phyloP scores from a whole-genome alignment of 2,329 filamentous ascomycete genomes.

The Colletotrichum echinochloae region DNA sequence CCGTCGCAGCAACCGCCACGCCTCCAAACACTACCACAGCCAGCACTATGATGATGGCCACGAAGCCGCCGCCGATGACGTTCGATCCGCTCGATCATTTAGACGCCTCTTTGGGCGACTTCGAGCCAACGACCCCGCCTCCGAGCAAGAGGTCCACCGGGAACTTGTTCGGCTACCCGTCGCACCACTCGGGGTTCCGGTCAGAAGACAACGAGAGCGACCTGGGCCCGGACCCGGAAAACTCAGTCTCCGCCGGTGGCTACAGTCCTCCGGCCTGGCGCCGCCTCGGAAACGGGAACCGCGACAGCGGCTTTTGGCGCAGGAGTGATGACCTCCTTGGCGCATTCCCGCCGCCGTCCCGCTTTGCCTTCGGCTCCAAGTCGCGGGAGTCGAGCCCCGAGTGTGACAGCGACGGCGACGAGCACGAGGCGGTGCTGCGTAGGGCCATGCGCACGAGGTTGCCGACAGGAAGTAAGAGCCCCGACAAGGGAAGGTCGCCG shows the following conservation, averaged over 20 bases:
- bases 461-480: slow-evolving; percentile 67
- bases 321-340: slow-evolving; percentile 63
- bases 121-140: slow-evolving; percentile 61
- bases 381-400: slow-evolving; percentile 49
- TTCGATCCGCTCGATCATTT: slow-evolving; percentile 55
- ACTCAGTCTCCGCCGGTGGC: slow-evolving; percentile 63
- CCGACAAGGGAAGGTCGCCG: slow-evolving; percentile 61
- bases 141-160: slow-evolving; percentile 43
- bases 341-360: slow-evolving; percentile 52
- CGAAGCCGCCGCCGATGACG: slow-evolving; percentile 43
- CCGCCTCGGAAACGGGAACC: slow-evolving; percentile 69
- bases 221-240: slow-evolving; percentile 53
- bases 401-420: slow-evolving; percentile 51
- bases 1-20: slow-evolving; percentile 28
- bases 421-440: slow-evolving; percentile 59
- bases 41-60: slow-evolving; percentile 43
- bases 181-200: slow-evolving; percentile 57
- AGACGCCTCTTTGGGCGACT: slow-evolving; percentile 67
- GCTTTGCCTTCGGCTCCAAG: slow-evolving; percentile 38
- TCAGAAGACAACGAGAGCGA: slow-evolving; percentile 54
- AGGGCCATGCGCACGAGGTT: slow-evolving; percentile 66
- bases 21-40: slow-evolving; percentile 17
- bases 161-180: slow-evolving; percentile 53
- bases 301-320: slow-evolving; percentile 72
- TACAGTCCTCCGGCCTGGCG: slow-evolving; percentile 72